Evolutionary conservation across 192 early-diverging fungal genomes (phyloP).

Genomic region (Podila epicladia): DNA sequence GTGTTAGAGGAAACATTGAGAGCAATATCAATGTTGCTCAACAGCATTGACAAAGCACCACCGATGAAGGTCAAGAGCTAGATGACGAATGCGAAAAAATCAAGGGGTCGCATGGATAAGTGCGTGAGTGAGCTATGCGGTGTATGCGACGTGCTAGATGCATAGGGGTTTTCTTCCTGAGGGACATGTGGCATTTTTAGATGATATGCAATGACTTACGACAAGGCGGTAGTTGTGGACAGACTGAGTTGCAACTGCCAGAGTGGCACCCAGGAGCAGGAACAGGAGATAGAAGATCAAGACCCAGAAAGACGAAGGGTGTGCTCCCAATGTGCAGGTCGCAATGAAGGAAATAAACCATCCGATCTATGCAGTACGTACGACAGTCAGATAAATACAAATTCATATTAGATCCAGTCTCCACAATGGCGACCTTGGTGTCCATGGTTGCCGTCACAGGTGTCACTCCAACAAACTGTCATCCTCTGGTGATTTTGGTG

Average conservation of each 20-base stretch:
- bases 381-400: background rate
- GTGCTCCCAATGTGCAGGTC: constrained; percentile 22
- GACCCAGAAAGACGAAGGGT: constrained; percentile 37
- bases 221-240: constrained; percentile 49
- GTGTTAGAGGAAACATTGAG: background rate
- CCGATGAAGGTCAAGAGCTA: constrained; percentile 51
- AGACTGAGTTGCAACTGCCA: constrained; percentile 35
- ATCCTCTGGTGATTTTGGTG: no score
- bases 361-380: constrained; percentile 36
- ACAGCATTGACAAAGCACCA: constrained; percentile 19
- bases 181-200: background rate
- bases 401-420: no score
- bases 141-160: background rate
- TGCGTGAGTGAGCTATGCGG: background rate
- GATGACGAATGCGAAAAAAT: background rate
- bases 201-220: constrained; percentile 24
- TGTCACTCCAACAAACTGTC: no score
- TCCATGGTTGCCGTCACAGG: no score
- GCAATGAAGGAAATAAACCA: constrained; percentile 57
- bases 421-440: no score
- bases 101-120: background rate
- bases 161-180: no score
- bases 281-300: constrained; percentile 55
- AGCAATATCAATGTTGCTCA: background rate
- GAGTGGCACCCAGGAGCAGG: constrained; percentile 35